Evolutionary conservation across 768 basidiomycete species (phyloP).

Genomic region (Tylopilus intermedius): DNA sequence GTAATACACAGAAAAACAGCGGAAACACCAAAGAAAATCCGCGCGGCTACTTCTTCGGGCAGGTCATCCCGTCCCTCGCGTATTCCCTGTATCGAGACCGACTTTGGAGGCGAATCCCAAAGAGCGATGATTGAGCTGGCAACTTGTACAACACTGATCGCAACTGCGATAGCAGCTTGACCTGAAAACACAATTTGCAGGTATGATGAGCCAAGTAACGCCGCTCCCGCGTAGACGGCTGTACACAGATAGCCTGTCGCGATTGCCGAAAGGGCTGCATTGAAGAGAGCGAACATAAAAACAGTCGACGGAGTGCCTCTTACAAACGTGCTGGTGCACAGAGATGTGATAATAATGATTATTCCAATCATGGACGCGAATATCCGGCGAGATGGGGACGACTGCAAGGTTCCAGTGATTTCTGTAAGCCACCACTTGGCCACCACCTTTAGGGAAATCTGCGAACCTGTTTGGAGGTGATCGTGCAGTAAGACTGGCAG

Average conservation of each 20-base stretch:
- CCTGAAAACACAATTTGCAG: not conserved
- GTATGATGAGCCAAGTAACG: not conserved
- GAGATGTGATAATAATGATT: not conserved
- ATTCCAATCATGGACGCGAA: no score
- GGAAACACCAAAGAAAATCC: not conserved
- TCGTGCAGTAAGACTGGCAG: not conserved
- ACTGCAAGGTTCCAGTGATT: no score
- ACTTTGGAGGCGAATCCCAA: not conserved
- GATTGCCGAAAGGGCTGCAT: not conserved
- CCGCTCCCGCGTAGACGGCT: not conserved
- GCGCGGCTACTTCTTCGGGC: not conserved
- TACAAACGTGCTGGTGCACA: not conserved
- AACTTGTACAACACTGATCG: not conserved
- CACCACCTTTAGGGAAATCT: not conserved
- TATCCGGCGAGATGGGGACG: no score
- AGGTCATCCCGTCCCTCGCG: not conserved
- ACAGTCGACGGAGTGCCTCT: not conserved
- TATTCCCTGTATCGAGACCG: not conserved
- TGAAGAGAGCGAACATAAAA: not conserved
- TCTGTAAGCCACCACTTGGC: no score
- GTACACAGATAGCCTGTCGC: not conserved
- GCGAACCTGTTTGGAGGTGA: conserved; percentile 4
- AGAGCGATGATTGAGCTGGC: not conserved
- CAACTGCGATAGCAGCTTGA: not conserved
- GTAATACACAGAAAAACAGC: not conserved